Conservation (phyloP, 257 asterid species). For the Verbascum thapsus region DNA sequence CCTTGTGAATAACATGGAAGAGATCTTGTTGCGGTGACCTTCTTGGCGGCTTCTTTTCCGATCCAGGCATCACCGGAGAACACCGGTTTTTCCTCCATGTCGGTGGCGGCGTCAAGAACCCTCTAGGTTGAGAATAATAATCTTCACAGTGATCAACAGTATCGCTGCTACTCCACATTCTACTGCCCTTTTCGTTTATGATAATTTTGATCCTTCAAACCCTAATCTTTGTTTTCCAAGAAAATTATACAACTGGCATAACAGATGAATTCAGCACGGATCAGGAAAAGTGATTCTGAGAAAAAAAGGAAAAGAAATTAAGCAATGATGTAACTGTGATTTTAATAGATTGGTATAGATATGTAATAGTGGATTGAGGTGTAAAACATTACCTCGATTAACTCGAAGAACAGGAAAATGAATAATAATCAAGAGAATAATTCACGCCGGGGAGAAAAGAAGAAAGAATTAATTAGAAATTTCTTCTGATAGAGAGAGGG, state of each 20-base stretch:
- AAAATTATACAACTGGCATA: not conserved
- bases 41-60: constrained; percentile 58
- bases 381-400: not conserved
- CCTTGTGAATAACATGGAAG: constrained; percentile 71
- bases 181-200: not conserved
- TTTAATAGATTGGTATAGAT: no score
- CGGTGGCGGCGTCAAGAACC: constrained; percentile 84
- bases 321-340: not conserved
- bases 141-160: constrained; percentile 23
- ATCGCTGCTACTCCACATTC: constrained; percentile 33
- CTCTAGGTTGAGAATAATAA: constrained; percentile 40
- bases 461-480: no score
- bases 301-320: not conserved
- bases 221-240: constrained; percentile 6
- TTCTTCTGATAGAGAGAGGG: not conserved
- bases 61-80: constrained; percentile 46
- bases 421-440: not conserved
- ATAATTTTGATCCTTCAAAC: not conserved
- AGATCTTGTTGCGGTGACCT: constrained; percentile 39
- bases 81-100: constrained; percentile 38
- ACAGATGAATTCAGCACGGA: not conserved
- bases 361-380: not conserved
- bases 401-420: not conserved
- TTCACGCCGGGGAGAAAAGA: no score
- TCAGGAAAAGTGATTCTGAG: constrained; percentile 19